Evolutionary conservation across 2,329 filamentous ascomycete species (phyloP).

Genomic region (Orbilia quercus): DNA sequence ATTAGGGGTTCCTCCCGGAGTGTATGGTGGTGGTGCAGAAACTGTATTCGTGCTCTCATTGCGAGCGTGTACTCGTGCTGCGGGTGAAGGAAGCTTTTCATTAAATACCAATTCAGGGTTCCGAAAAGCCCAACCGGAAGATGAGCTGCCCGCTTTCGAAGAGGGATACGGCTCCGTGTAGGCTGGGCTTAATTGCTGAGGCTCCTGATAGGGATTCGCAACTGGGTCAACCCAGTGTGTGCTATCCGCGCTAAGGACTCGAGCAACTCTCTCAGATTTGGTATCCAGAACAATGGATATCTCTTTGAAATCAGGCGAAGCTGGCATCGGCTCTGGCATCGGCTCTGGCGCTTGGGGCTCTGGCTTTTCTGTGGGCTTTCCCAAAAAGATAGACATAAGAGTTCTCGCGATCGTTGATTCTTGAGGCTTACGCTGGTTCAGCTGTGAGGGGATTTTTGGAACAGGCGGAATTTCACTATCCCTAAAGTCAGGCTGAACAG

Average conservation of each 20-base stretch:
- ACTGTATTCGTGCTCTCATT: slow-evolving; percentile 46
- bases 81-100: slow-evolving; percentile 35
- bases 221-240: neutral
- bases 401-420: slow-evolving; percentile 17
- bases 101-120: slow-evolving; percentile 5
- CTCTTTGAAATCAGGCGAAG: slow-evolving; percentile 11
- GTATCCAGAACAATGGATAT: slow-evolving; percentile 10
- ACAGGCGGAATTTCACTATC: slow-evolving; percentile 31
- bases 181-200: slow-evolving; percentile 11
- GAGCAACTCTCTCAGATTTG: neutral
- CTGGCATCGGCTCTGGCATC: too few species aligned
- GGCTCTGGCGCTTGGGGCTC: slow-evolving; percentile 3
- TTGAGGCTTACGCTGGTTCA: slow-evolving; percentile 1
- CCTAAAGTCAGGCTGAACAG: slow-evolving; percentile 33
- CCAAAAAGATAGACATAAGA: slow-evolving; percentile 4
- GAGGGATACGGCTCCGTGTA: slow-evolving; percentile 12
- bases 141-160: slow-evolving; percentile 19
- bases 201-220: neutral
- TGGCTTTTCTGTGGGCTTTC: slow-evolving; percentile 5
- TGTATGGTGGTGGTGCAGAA: slow-evolving; percentile 45
- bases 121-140: neutral
- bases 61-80: slow-evolving; percentile 23
- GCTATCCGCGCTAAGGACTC: slow-evolving; percentile 25
- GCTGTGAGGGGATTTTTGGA: slow-evolving; percentile 31
- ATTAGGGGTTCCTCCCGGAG: slow-evolving; percentile 17